Evolutionary conservation across 257 asterid genomes (phyloP).

Genomic region (Solanum okadae): DNA sequence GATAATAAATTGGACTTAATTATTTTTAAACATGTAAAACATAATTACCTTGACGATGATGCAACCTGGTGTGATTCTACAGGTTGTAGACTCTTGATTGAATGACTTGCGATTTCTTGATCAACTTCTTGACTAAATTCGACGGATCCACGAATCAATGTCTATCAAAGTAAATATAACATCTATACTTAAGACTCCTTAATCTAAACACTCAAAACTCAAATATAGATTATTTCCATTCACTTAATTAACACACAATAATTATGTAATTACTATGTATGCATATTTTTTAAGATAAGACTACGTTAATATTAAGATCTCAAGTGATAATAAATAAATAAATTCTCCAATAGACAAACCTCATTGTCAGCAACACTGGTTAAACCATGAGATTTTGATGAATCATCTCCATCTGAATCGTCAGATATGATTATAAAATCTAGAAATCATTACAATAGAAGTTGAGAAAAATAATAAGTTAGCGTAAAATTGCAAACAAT

Average conservation of each 20-base stretch:
- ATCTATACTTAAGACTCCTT: neutral
- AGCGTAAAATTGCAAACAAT: neutral
- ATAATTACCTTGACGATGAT: neutral
- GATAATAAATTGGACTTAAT: neutral
- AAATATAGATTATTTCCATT: neutral
- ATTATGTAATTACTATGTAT: neutral
- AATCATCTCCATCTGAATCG: neutral
- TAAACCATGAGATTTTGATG: no score
- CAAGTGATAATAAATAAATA: neutral
- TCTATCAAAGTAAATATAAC: neutral
- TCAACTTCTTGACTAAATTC: neutral
- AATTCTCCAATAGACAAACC: neutral
- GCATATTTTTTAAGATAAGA: neutral
- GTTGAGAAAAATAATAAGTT: neutral
- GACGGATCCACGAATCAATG: accelerated
- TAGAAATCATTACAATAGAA: neutral
- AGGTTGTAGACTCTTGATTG: neutral
- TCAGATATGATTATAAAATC: neutral
- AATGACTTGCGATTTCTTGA: neutral
- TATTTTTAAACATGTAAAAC: neutral
- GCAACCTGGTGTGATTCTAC: neutral
- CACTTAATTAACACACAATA: neutral
- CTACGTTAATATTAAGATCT: neutral
- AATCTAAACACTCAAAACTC: neutral
- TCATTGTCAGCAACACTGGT: neutral